Conservation (phyloP, 495 filamentous ascomycete species). For the Podospora australis region DNA sequence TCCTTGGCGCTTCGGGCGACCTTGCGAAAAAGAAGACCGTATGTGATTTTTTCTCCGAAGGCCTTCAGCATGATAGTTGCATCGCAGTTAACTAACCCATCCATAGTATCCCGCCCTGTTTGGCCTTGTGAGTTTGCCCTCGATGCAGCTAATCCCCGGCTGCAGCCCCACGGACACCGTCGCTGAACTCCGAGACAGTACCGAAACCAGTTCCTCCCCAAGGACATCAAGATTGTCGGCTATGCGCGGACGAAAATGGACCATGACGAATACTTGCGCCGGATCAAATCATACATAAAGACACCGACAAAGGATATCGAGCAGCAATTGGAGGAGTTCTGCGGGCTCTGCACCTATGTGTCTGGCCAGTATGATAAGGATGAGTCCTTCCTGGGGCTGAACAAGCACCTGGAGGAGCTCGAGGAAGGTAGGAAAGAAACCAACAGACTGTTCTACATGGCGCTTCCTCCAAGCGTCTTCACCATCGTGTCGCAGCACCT, state of each 20-base stretch:
- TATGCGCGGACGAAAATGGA: slow-evolving; percentile 99
- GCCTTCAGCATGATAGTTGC: too few species aligned
- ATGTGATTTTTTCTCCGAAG: slow-evolving; percentile 31
- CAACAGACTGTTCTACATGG: slow-evolving; percentile 98
- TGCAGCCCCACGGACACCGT: background rate
- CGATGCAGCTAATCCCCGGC: slow-evolving; percentile 1
- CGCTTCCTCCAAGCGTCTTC: slow-evolving; percentile 94
- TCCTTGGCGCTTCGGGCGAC: slow-evolving; percentile 95
- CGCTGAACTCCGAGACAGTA: slow-evolving; percentile 54
- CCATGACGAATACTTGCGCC: slow-evolving; percentile 84
- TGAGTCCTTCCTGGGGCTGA: slow-evolving; percentile 84
- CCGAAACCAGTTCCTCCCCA: slow-evolving; percentile 97
- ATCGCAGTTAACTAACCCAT: slow-evolving; percentile 29
- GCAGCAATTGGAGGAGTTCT: slow-evolving; percentile 87
- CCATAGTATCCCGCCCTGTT: slow-evolving; percentile 95
- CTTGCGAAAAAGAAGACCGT: slow-evolving; percentile 99
- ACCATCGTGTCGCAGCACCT: slow-evolving; percentile 94
- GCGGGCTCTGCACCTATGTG: slow-evolving; percentile 80
- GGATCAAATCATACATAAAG: slow-evolving; percentile 98
- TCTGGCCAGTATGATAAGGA: slow-evolving; percentile 97
- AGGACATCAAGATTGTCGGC: slow-evolving; percentile 94
- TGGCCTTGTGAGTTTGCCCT: slow-evolving; percentile 69
- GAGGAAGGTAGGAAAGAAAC: slow-evolving; percentile 78
- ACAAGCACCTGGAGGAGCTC: slow-evolving; percentile 81
- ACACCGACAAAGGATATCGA: slow-evolving; percentile 96